Conservation (phyloP, 345 rosid species). For the Cochlearia excelsa region DNA sequence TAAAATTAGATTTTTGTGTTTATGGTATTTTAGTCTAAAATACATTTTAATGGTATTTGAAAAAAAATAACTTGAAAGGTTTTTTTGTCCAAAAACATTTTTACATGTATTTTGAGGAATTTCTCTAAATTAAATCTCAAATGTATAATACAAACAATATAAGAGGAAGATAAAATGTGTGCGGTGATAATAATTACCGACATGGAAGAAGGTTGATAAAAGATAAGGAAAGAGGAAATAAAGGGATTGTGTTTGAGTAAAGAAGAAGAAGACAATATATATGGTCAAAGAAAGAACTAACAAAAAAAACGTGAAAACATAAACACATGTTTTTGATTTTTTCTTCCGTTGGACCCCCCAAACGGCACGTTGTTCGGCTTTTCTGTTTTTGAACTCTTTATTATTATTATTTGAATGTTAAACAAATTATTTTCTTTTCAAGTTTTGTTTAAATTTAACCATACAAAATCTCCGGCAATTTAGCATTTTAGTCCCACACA, state of each 20-base stretch:
- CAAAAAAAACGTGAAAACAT: slow-evolving; percentile 25
- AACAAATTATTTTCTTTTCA: neutral
- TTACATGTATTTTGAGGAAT: too few relatives aligned
- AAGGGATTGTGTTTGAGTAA: slow-evolving; percentile 28
- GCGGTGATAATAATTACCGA: slow-evolving; percentile 30
- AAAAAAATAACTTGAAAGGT: too few relatives aligned
- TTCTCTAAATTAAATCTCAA: too few relatives aligned
- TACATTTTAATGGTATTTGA: too few relatives aligned
- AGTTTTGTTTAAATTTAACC: slow-evolving; percentile 1
- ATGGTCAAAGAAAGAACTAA: slow-evolving; percentile 25
- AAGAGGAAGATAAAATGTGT: neutral
- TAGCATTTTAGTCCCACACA: slow-evolving; percentile 29
- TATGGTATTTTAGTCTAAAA: too few relatives aligned
- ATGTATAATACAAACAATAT: too few relatives aligned
- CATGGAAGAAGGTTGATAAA: slow-evolving; percentile 21
- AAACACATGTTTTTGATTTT: slow-evolving; percentile 31
- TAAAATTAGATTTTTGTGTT: too few relatives aligned
- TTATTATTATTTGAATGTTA: too few relatives aligned
- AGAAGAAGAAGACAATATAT: slow-evolving; percentile 30
- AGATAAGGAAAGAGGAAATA: slow-evolving; percentile 20
- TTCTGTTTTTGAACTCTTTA: neutral
- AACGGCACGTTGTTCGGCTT: slow-evolving; percentile 34
- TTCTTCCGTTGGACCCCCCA: slow-evolving; percentile 24
- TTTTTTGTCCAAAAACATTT: too few relatives aligned
- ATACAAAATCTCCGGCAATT: slow-evolving; percentile 25